These are phyloP conservation scores for Coemansia sp. DNA, from an alignment of 192 early-diverging fungal species.

Conservation along the genomic window DNA sequence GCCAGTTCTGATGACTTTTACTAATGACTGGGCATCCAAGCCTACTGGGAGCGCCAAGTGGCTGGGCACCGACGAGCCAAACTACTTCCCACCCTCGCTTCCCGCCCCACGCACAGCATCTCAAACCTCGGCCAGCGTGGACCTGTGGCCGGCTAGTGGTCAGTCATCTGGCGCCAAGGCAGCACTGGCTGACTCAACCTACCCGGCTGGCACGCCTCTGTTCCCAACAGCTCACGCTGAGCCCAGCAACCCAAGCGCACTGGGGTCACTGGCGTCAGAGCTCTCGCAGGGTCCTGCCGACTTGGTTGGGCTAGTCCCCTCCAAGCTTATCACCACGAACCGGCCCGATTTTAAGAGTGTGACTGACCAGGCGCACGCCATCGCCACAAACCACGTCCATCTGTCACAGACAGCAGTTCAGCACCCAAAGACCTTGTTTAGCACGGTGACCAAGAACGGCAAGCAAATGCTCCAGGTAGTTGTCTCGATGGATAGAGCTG, in stretches of 20 bases:
- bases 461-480: conserved; percentile 46
- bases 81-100: conserved; percentile 34
- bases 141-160: conserved; percentile 14
- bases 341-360: conserved; percentile 37
- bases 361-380: conserved; percentile 16
- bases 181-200: conserved; percentile 6
- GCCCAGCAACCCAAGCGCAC: background rate
- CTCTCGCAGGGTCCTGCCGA: background rate
- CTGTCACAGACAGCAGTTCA: background rate
- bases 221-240: background rate
- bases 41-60: conserved; percentile 14
- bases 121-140: conserved; percentile 1
- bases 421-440: conserved; percentile 25
- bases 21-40: conserved; percentile 17
- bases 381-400: conserved; percentile 9
- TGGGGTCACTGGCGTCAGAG: background rate
- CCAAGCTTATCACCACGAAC: conserved; percentile 21
- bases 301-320: background rate
- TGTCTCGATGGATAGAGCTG: conserved; percentile 28
- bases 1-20: conserved; percentile 19
- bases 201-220: conserved; percentile 43
- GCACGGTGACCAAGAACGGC: conserved; percentile 30
- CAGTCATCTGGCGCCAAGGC: background rate
- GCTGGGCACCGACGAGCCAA: conserved; percentile 9
- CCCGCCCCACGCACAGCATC: conserved; percentile 8